Base-by-base conservation (phyloP, 2,329 filamentous ascomycete genomes). In the Aspergillus sp. region DNA sequence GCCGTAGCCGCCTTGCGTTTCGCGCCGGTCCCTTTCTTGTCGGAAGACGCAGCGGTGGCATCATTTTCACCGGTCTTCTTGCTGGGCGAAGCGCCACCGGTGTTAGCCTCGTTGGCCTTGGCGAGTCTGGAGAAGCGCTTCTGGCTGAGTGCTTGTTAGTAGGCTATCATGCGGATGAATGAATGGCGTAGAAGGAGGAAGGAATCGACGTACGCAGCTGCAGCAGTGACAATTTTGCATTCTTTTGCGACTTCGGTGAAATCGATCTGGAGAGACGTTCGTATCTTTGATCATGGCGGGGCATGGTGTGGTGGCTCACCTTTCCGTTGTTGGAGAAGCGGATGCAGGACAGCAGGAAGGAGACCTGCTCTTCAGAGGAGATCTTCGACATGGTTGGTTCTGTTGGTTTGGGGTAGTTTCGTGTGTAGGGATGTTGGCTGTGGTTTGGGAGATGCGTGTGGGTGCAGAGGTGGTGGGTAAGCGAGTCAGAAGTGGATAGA, bases 201-300 rank as follows among this genome's bases (percentile, higher is more conserved):
- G 13, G 30, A 50, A 32, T 45, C 41, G 47, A 22, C 14, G 30
- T 79, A 89, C 87, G 86, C 86, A 19, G 87, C 87, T 13, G 80
- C 85, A 70, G 87, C 87, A 68, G 73, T 77, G 32, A 85, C 77
- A 35, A 89, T 86, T 19, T 68, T 72, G 40, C 84, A 82, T 60
- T 88, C 85, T 14, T 76, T 72, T 10, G 84, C 83, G n/a, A 90
- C 87, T 45, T 78, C 76, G 5, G 69, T 72, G 59, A 88, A 89
- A 62, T 89, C 82, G 5, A 87, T 77, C 86, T 89, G 33, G 7
- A 14, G 11, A 13, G 11, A 32, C 11, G 10, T 11, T 24, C n/a
- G 19, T 41, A 13, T 45, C 19, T 17, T 26, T 10, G 16, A 44
- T 38, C 4, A 16, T 16, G 19, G 20, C 11, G 2, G 13, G 4